These are phyloP conservation scores for Auriscalpium orientale DNA, from an alignment of 768 basidiomycete genomes.

Conservation along the genomic window DNA sequence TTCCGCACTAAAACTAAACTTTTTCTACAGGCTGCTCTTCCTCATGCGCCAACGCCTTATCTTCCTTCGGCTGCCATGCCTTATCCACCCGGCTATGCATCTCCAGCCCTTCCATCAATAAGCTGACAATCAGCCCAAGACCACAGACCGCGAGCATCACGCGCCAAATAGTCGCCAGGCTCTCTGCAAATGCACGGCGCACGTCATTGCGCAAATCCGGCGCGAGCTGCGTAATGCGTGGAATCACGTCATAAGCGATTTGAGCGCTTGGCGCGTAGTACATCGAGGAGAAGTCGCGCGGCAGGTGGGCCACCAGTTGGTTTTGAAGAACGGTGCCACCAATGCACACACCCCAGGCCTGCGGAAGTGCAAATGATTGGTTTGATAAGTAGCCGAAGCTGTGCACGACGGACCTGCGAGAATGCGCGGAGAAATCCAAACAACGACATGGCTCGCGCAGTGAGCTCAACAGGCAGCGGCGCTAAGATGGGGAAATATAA, in stretches of 20 bases:
- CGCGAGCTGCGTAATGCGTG: constrained; percentile 16
- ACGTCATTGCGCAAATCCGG: constrained; percentile 16
- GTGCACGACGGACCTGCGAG: constrained; percentile 22
- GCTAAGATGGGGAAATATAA: constrained; percentile 41
- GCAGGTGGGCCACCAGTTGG: constrained; percentile 22
- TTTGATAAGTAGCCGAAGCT: not conserved
- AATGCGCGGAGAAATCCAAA: constrained; percentile 32
- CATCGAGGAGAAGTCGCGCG: constrained; percentile 12
- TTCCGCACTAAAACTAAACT: too few relatives aligned
- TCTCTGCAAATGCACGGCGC: constrained; percentile 19
- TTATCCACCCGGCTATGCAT: constrained; percentile 22
- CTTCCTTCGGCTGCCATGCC: constrained; percentile 5
- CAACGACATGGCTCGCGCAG: constrained; percentile 39
- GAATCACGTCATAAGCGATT: constrained; percentile 25
- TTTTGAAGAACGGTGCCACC: constrained; percentile 28
- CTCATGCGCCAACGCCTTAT: not conserved
- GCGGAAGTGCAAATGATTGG: not conserved
- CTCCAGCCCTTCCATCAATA: constrained; percentile 20
- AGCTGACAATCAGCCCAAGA: constrained; percentile 19
- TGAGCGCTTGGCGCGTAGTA: constrained; percentile 6
- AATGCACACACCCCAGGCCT: constrained; percentile 27
- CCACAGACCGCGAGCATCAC: constrained; percentile 20
- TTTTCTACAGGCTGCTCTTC: too few relatives aligned
- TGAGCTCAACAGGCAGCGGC: constrained; percentile 31
- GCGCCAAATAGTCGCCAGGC: constrained; percentile 23